These are phyloP conservation scores for Miamiensis avidus DNA, from an alignment of 169 alveolate genomes.

Conservation along the genomic window DNA sequence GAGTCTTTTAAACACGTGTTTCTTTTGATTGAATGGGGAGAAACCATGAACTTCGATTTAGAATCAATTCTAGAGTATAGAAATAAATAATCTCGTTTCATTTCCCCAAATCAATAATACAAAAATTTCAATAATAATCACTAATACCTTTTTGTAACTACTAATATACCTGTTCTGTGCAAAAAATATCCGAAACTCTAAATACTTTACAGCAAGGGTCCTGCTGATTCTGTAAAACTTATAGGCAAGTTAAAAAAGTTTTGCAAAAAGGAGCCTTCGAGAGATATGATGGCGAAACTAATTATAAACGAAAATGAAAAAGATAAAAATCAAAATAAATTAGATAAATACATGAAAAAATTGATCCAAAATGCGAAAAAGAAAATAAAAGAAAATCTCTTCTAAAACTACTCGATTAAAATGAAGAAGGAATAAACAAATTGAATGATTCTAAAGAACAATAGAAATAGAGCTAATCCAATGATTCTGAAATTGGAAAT, in stretches of 20 bases:
- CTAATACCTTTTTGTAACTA: no score
- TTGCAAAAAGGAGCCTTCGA: not conserved
- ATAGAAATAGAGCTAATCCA: no score
- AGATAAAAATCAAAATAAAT: not conserved
- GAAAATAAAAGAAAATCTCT: not conserved
- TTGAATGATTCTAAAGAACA: no score
- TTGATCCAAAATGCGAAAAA: not conserved
- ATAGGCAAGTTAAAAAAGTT: not conserved
- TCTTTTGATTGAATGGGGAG: constrained; percentile 10
- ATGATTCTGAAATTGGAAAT: no score
- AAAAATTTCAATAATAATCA: no score
- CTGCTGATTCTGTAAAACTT: not conserved
- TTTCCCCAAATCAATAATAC: not conserved
- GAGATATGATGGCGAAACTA: not conserved
- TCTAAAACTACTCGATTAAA: no score
- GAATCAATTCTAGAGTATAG: constrained; percentile 6
- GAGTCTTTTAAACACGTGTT: not conserved
- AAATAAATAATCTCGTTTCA: not conserved
- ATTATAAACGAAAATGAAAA: not conserved
- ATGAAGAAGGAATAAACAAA: not conserved
- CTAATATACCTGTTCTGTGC: not conserved
- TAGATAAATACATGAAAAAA: not conserved
- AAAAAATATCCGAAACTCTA: not conserved
- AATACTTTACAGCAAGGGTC: not conserved
- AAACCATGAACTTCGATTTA: constrained; percentile 1